phyloP scores from a whole-genome alignment of 2,329 filamentous ascomycete species.

The Ascochyta clinopodiicola region DNA sequence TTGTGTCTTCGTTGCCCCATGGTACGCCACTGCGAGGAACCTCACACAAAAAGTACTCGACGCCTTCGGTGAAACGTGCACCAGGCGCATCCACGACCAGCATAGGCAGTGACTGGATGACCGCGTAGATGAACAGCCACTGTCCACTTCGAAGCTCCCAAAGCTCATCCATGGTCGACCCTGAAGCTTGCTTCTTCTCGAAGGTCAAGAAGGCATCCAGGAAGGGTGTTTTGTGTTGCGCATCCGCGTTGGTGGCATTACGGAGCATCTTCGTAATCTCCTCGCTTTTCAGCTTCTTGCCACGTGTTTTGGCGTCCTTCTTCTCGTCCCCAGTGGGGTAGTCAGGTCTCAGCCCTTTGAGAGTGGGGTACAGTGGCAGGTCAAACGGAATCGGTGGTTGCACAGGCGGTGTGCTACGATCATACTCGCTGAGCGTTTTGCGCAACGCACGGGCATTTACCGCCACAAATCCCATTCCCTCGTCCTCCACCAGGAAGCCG shows the following conservation, averaged over 20 bases:
- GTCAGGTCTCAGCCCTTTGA: constrained; percentile 69
- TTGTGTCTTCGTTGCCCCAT: constrained; percentile 70
- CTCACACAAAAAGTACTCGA: constrained; percentile 84
- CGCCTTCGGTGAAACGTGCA: constrained; percentile 70
- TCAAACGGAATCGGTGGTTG: constrained; percentile 92
- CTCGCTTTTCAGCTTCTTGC: constrained; percentile 76
- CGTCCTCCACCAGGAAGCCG: constrained; percentile 64
- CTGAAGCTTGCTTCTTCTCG: constrained; percentile 71
- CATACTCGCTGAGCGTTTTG: constrained; percentile 83
- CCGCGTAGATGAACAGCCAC: constrained; percentile 82
- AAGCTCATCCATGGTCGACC: constrained; percentile 70
- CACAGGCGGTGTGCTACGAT: constrained; percentile 86
- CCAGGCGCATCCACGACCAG: constrained; percentile 77
- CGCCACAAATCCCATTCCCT: constrained; percentile 62
- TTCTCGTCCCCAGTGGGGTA: constrained; percentile 71
- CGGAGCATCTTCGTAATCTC: constrained; percentile 80
- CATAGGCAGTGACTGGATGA: constrained; percentile 79
- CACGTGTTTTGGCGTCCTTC: constrained; percentile 75
- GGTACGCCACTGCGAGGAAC: constrained; percentile 74
- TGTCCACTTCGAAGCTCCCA: constrained; percentile 75
- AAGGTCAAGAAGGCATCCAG: constrained; percentile 73
- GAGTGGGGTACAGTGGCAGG: constrained; percentile 75
- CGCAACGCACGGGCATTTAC: constrained; percentile 71
- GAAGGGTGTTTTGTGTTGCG: constrained; percentile 67
- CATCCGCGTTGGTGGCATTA: constrained; percentile 81